A percentile compares a stretch with the other conserved stretches of the same genome.
phyloP scores from a whole-genome alignment of 768 basidiomycete species.

The Boletus sp. region DNA sequence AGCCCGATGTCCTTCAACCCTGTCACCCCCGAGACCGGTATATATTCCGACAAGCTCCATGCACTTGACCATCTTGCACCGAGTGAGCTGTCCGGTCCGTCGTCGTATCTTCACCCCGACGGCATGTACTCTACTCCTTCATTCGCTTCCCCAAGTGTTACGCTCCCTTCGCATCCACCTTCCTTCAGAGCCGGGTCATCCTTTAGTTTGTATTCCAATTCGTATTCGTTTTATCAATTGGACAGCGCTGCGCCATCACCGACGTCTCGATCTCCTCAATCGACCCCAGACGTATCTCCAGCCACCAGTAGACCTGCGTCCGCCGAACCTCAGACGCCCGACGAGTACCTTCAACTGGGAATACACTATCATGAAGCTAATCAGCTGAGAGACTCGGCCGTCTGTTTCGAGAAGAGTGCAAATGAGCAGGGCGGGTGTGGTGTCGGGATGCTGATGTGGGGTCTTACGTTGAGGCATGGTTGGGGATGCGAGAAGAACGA shows the following conservation, averaged over 20 bases:
- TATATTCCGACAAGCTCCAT: constrained; percentile 5
- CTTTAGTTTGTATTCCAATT: constrained; percentile 50
- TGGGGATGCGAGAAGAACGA: constrained; percentile 88
- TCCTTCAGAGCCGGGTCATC: constrained; percentile 38
- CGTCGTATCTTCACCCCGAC: constrained; percentile 19
- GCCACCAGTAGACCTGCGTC: constrained; percentile 17
- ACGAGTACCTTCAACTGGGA: constrained; percentile 72
- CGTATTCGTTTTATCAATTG: constrained; percentile 66
- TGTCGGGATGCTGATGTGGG: constrained; percentile 93
- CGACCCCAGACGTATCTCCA: constrained; percentile 16
- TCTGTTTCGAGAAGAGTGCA: constrained; percentile 75
- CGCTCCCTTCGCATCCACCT: constrained; percentile 35
- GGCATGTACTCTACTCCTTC: constrained; percentile 16
- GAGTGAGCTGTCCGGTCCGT: neutral
- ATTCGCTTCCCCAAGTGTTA: constrained; percentile 4
- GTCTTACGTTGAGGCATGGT: constrained; percentile 78
- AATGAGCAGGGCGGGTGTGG: constrained; percentile 76
- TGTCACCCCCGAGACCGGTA: constrained; percentile 24
- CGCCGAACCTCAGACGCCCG: constrained; percentile 41
- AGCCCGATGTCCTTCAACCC: constrained; percentile 8
- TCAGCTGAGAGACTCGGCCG: constrained; percentile 63
- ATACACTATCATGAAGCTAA: constrained; percentile 79
- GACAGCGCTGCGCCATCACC: constrained; percentile 48
- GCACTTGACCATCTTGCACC: neutral
- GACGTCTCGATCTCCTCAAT: constrained; percentile 22